phyloP scores from a whole-genome alignment of 2,329 filamentous ascomycete genomes.

The Penicillium occitanis region DNA sequence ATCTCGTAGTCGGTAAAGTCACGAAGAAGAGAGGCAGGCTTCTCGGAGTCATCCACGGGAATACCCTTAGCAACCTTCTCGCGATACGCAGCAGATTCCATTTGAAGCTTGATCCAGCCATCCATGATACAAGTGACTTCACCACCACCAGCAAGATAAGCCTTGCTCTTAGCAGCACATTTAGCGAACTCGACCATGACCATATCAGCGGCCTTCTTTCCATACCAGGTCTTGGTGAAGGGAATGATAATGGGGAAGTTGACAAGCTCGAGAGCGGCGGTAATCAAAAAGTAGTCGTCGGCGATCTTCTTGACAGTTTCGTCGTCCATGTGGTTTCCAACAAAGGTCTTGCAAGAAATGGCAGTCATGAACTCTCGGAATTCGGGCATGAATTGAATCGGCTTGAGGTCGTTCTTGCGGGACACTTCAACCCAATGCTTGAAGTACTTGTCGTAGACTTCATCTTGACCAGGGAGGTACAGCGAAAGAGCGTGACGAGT shows the following conservation, averaged over 20 bases:
- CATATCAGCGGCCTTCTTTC: slow-evolving; percentile 93
- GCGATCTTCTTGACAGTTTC: slow-evolving; percentile 90
- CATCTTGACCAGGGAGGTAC: slow-evolving; percentile 90
- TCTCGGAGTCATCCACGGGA: slow-evolving; percentile 67
- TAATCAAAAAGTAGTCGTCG: slow-evolving; percentile 96
- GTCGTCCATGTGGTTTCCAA: slow-evolving; percentile 91
- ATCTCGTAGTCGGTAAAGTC: slow-evolving; percentile 91
- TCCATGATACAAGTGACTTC: slow-evolving; percentile 92
- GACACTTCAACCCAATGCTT: slow-evolving; percentile 74
- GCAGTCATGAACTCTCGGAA: slow-evolving; percentile 96
- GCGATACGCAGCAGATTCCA: slow-evolving; percentile 78
- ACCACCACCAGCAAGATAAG: slow-evolving; percentile 84
- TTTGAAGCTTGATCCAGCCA: slow-evolving; percentile 85
- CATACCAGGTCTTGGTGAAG: slow-evolving; percentile 94
- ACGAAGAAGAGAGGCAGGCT: slow-evolving; percentile 79
- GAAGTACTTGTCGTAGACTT: slow-evolving; percentile 87
- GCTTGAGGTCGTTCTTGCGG: slow-evolving; percentile 68
- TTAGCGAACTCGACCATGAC: slow-evolving; percentile 85
- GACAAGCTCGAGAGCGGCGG: slow-evolving; percentile 90
- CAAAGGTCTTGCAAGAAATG: slow-evolving; percentile 93
- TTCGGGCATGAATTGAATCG: slow-evolving; percentile 81
- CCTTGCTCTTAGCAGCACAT: slow-evolving; percentile 90
- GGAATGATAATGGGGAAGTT: slow-evolving; percentile 97
- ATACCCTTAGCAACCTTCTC: slow-evolving; percentile 73
- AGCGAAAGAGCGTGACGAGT: slow-evolving; percentile 82